Base-by-base conservation (phyloP, 495 filamentous ascomycete species). In the Trypethelium eluteriae region DNA sequence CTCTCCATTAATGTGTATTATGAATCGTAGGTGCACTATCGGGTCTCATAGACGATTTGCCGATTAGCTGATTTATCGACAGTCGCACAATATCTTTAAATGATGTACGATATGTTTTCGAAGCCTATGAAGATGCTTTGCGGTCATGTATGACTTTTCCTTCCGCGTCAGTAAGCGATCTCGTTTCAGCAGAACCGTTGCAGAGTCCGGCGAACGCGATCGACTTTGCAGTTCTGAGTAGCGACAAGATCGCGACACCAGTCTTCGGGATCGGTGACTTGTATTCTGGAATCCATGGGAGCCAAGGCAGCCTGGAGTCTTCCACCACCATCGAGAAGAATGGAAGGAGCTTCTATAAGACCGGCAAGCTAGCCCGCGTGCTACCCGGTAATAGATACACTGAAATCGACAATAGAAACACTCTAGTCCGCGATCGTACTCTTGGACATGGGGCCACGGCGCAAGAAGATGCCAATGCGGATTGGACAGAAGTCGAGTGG, bases 401-500 rank as follows among this genome's bases (percentile, higher is more conserved):
- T 5, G 53, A 59, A 18, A 59, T 59, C 53, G 32, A 59, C 7
- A 14, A 18, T 36, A 44, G 56, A 35, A 18, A 32, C 65, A 5
- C 14, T 70, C 35, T 69, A 62, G 47, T 25, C 25, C 25, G 25
- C 25, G 25, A 25, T 25, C 25, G 25, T 25, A 25, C 25, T 25
- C 25, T 25, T 25, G 25, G 25, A 25, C 25, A 25, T 25, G 25
- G 25, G 25, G 32, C 39, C 2, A 39, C 16, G 35, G 7, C 25
- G 25, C 25, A 56, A 18, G 16, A 53, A 39, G 16, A 57, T 34
- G 57, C 35, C 14, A 11, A 62, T 12, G 44, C 69, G 3, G 41
- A 68, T 1, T 89, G 86, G 86, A 83, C 80, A 2, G 47, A 74
- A 41, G 72, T 76, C 2, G 84, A 89, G 64, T 49, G 34, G 1